Conservation (phyloP, 306 rosid genomes). For the Cicer judaicum region DNA sequence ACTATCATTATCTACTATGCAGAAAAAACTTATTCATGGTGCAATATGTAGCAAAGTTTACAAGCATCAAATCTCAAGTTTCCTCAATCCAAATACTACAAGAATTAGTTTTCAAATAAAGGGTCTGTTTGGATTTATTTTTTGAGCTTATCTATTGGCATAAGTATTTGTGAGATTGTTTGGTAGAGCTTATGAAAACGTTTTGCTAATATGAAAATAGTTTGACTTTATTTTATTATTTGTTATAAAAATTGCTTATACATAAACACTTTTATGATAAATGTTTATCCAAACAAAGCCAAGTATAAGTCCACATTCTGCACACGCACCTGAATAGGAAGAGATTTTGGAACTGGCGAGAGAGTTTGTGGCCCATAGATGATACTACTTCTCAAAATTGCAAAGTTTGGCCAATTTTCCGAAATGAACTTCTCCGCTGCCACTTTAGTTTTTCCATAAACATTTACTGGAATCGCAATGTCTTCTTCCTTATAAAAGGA, state of each 20-base stretch:
- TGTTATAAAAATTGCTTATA: too few species aligned
- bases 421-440: constrained; percentile 77
- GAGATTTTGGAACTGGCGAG: constrained; percentile 89
- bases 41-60: constrained; percentile 24
- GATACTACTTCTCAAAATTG: constrained; percentile 93
- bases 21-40: not conserved
- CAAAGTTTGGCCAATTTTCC: constrained; percentile 69
- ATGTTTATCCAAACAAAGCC: too few species aligned
- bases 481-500: constrained; percentile 92
- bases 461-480: constrained; percentile 68
- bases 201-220: too few species aligned
- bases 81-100: constrained; percentile 28
- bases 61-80: constrained; percentile 14
- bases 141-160: too few species aligned
- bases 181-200: too few species aligned
- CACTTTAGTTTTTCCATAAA: constrained; percentile 84
- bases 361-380: constrained; percentile 89
- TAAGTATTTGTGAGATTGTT: too few species aligned
- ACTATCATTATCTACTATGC: constrained; percentile 9
- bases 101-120: constrained; percentile 37
- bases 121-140: too few species aligned
- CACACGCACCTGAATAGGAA: constrained; percentile 79
- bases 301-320: constrained; percentile 3
- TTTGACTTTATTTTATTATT: too few species aligned
- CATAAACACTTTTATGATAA: too few species aligned